Base-by-base conservation (phyloP, 2,329 filamentous ascomycete species). In the Calonectria hawksworthii region DNA sequence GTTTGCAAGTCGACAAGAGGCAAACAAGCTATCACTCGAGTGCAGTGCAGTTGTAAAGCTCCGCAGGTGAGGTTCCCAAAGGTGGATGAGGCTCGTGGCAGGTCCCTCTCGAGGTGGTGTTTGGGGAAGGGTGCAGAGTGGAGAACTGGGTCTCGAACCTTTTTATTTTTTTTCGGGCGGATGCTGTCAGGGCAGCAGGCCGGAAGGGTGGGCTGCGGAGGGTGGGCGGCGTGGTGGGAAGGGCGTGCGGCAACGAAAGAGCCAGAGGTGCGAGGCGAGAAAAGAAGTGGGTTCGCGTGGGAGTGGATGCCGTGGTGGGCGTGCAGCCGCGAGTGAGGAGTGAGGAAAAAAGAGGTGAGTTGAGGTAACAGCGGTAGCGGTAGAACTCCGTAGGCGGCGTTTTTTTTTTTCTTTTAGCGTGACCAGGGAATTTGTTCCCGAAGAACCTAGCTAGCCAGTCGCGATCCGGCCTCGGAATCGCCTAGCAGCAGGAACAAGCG, bases 81-180 rank as follows among this genome's bases (percentile, higher is more conserved):
- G 82, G 84, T 84, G 83, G 83, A 84, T 86, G 85, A 85, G 83
- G 85, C 83, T 85, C 82, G 82, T 83, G 80, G 81, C 79, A 84
- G 82, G 83, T 82, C 81, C 84, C 84, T 84, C 84, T 82, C 84
- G 84, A 86, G 81, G 80, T 83, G 84, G 84, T 87, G 85, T 84
- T 86, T 84, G 85, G 86, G 86, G 86, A 84, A 87, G 85, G 85
- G 84, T 85, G 85, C 81, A 83, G 83, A 85, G 86, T 87, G 86
- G 86, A 86, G 86, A 87, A 86, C 81, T 83, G 85, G 85, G 83
- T 85, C 85, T 85, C 80, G 83, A 83, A 83, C 82, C 83, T 86
- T 86, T 86, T 86, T 86, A 85, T 83, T 84, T 84, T 83, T 84
- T 84, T 80, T 80, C 77, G 77, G 69, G 74, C 75, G 75, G 64